Evolutionary conservation across 768 basidiomycete species (phyloP).

Genomic region (Lactarius hengduanensis): DNA sequence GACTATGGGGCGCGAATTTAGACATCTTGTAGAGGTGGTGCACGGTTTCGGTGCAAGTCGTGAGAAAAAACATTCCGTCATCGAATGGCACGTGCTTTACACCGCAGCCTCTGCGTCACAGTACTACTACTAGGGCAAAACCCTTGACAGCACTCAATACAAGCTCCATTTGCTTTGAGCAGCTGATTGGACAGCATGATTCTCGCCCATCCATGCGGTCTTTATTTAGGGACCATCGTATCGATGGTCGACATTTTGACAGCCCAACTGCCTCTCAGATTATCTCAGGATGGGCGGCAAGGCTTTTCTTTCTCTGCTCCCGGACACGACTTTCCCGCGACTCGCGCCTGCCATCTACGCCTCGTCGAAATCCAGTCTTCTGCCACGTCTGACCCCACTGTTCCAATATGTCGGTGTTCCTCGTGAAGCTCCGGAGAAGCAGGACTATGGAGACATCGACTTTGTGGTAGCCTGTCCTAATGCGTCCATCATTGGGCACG

Average conservation of each 20-base stretch:
- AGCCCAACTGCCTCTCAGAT: neutral
- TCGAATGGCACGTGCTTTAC: neutral
- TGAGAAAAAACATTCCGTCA: neutral
- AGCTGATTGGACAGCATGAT: neutral
- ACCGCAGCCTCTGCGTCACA: neutral
- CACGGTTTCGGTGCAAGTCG: neutral
- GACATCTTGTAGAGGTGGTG: slow-evolving; percentile 50
- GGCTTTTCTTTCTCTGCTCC: slow-evolving; percentile 53
- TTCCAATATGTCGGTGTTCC: slow-evolving; percentile 57
- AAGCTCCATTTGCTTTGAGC: neutral
- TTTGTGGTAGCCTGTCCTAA: slow-evolving; percentile 56
- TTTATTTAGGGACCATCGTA: neutral
- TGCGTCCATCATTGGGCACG: slow-evolving; percentile 19
- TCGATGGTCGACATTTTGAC: neutral
- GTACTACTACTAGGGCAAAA: neutral
- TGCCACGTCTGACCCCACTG: slow-evolving; percentile 42
- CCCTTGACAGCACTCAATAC: neutral
- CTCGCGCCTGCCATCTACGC: slow-evolving; percentile 56
- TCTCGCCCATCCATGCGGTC: too few species aligned
- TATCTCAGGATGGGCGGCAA: slow-evolving; percentile 60
- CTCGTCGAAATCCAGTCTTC: slow-evolving; percentile 47
- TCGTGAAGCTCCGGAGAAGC: slow-evolving; percentile 62
- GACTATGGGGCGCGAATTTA: slow-evolving; percentile 74
- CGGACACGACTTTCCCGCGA: slow-evolving; percentile 54
- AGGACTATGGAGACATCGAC: slow-evolving; percentile 68